Base-by-base conservation (phyloP, 352 stramenopile genomes). In the Pythium graminicola region DNA sequence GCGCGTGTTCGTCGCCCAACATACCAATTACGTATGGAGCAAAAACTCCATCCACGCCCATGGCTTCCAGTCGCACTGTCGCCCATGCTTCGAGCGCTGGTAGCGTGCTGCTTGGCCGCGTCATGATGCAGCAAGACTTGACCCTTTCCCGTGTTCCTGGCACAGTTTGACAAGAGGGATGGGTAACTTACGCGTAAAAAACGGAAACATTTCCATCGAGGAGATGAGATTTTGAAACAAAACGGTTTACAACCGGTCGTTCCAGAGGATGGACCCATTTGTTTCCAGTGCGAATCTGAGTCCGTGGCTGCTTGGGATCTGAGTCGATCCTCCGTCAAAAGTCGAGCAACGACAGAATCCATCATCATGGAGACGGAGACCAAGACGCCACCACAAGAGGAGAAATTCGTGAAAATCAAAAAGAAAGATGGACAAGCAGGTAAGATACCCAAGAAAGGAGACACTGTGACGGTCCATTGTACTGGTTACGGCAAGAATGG, bases 1-100 rank as follows among this genome's bases (percentile, higher is more conserved):
- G 24, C 26, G 52, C 23, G 33, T 60, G n/a, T 58, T 33, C 52
- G 19, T 65, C 57, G 40, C 64, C 50, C 36, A 91, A 51, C 78
- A 93, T 93, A 19, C 71, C 76, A 29, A 91, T 74, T 19, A 93
- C 73, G 57, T 91, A 93, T 17, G 78, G 82, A 17, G 82, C 82
- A 52, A 93, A 93, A 35, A 90, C 81, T 36, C 76, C 71, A 62
- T 93, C 82, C 4, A 93, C 82, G 27, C 80, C 78, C 35, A 93
- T 67, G 32, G 56, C 70, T 50, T 86, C 74, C 32, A 93, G 65
- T 39, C 67, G 76, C 62, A 69, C 53, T 13, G 65, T 80, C 27
- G 82, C 72, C 82, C 82, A 93, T 35, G 63, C 62, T 54, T 86
- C 73, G 16, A 93, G 59, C 65, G 58, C 38, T 6, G 1, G 1